Base-by-base conservation (phyloP, 163 green algal genomes). In the Volvox carteri region DNA sequence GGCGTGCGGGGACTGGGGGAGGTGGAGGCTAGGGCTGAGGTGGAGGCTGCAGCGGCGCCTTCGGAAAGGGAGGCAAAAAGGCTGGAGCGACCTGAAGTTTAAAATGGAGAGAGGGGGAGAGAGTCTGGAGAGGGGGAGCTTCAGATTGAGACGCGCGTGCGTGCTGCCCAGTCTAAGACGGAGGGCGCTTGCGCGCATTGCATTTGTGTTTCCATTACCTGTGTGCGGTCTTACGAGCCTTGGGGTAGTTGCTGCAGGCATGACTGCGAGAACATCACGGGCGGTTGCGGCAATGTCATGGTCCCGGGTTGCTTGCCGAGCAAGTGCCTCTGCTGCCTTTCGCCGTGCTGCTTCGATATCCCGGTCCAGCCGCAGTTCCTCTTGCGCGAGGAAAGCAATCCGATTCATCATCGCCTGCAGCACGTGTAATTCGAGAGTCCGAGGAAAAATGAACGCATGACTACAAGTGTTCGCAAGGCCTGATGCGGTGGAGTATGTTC, bases 341-440 rank as follows among this genome's bases (percentile, higher is more conserved):
- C 72, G 33, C 16, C 84, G 84, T 1, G 72, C 72, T 4, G 52
- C 72, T 28, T 84, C 84, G 23, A 84, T 89, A 72, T 89, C 84
- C 8, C 84, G 72, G 70, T 89, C 84, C 11, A 89, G 8, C 18
- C 84, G 72, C 5, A 79, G 30, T 41, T 89, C 84, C 41, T 89
- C 84, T 89, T 89, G 84, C 39, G 84, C 84, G 0, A 89, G 56
- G 21, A 78, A 84, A 3, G 84, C 70, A 33, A 89, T 89, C 35
- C 84, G 25, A n/a, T 89, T 89, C 84, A 89, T 89, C 70, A 89
- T 84, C 1, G 84, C 72, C 84, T 89, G 84, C 4, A 76, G 23
- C 28, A 19, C 28, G 54, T 65, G 54, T 30, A 65, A 65, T 65
- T 19, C 54, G 7, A 30, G 18, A 33, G 23, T 39, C 12, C 60